Evolutionary conservation across 352 stramenopile genomes (phyloP), one percentile per base, ranked within the genome.

Genomic region (Phytopythium montanum): DNA sequence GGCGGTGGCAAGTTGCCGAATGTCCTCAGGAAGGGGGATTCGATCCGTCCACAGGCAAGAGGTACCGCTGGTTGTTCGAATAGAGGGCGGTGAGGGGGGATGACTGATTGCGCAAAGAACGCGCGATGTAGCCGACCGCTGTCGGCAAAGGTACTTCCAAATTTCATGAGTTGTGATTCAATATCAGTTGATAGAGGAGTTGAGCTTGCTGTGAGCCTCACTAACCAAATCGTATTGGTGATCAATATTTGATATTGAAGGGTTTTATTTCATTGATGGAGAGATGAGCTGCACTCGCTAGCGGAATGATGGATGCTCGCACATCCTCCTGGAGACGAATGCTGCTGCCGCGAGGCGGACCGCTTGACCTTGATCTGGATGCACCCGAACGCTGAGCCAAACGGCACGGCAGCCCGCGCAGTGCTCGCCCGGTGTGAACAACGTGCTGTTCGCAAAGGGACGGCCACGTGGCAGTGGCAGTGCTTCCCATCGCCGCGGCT

Each of bases 51-150:
- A 53, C 46, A 31, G 25, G 39, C 18, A 19, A 9, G 39, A 14
- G 23, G n/a, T 26, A 29, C 41, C 10, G 21, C 28, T 3, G 41
- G n/a, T 7, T 26, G 7, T 18, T 21, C 12, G 25, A 53, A 53
- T 53, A 53, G 13, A 53, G 46, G 28, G 26, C 13, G 4, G 31
- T 36, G 31, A 36, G 25, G 5, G 25, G 5, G 23, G 46, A 53
- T 36, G 46, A 44, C 51, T 56, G 51, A 56, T 56, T 56, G 51
- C 51, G 51, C 51, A 56, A 56, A 45, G 16, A 42, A 28, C 19
- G 5, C 18, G 39, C 39, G 18, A 12, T 23, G n/a, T 19, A 13
- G 0, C 50, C 10, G 29, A 42, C 29, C 29, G 21, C 19, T 18
- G 16, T 6, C 29, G 10, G 12, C 5, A 53, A 12, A 53, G 19